Base-by-base conservation (phyloP, 139 green algal species). In the Volvox africanus region DNA sequence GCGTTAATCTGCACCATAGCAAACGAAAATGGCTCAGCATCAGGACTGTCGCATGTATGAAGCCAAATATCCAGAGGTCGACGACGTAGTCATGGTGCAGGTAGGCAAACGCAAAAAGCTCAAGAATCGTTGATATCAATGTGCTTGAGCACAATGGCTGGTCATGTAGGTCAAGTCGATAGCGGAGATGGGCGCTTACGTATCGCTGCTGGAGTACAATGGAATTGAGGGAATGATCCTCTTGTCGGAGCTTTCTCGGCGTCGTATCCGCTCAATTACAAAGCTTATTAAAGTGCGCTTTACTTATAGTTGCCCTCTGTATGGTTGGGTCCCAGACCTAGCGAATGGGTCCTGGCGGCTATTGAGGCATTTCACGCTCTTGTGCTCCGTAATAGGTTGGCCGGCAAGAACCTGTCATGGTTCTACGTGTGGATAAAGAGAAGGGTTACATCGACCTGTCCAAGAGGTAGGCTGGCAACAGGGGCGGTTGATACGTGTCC, bases 391-490 rank as follows among this genome's bases (percentile, higher is more conserved):
- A 30, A 33, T 93, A 98, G 96, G 97, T 99, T 26, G 98, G 98
- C 17, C 92, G 98, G 28, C 97, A 99, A 94, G 98, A 99, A 91
- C 98, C 98, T 0, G 98, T 99, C n/a, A 99, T 99, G 98, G 98
- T 99, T 85, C 96, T 99, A 69, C 97, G 98, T 93, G 98, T 99
- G 87, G 98, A 99, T 94, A 98, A 99, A 88, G 98, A 99, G 88
- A 99, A 99, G 94, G 98, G 98, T 0, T 99, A 99, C 96, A 99
- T 99, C 82, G 98, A 99, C 88, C 91, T 99, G 32, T 99, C 97
- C 61, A 99, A 99, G 92, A 93, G 98, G 95, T 96, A 44, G 9
- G 80, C 11, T 5, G 44, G 44, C 5, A 55, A 55, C 44, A 55
- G 44, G 44, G 44, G 44, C 9, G 44, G 44, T 55, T 55, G 44